Evolutionary conservation across 176 grass and related monocot species (phyloP).

Genomic region (Pharus latifolius): DNA sequence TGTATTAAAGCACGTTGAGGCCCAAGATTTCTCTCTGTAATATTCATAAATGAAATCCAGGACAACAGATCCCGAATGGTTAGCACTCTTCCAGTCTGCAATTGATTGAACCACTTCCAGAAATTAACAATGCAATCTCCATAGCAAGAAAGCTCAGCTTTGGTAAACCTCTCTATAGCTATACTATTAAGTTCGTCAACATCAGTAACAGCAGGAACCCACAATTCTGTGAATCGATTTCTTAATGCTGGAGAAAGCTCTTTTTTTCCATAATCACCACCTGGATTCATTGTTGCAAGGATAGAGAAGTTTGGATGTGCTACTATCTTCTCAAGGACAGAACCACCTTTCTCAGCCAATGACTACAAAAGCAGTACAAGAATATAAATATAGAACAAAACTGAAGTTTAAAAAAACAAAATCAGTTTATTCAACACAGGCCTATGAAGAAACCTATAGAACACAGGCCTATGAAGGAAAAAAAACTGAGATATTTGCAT

Average conservation of each 20-base stretch:
- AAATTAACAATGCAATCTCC: conserved; percentile 76
- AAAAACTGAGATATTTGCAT: no score
- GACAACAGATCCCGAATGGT: conserved; percentile 82
- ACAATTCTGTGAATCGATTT: conserved; percentile 94
- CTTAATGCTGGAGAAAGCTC: conserved; percentile 84
- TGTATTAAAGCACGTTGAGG: conserved; percentile 63
- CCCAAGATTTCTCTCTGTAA: conserved; percentile 51
- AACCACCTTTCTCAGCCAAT: conserved; percentile 89
- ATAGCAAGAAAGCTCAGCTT: conserved; percentile 37
- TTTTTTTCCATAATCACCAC: conserved; percentile 96
- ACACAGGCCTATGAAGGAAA: no score
- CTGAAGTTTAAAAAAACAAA: not conserved
- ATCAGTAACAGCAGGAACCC: conserved; percentile 78
- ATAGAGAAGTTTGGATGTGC: conserved; percentile 82
- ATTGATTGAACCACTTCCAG: conserved; percentile 94
- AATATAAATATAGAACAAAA: conserved; percentile 17
- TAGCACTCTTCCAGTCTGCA: conserved; percentile 61
- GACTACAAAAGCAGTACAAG: conserved; percentile 44
- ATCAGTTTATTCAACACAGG: not conserved
- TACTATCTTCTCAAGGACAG: conserved; percentile 69
- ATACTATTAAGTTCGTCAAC: conserved; percentile 68
- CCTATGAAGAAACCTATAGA: not conserved
- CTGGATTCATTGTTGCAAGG: conserved; percentile 95
- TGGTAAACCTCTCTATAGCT: conserved; percentile 54
- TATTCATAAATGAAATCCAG: conserved; percentile 85